Evolutionary conservation across 1,139 yeast genomes (phyloP).

Genomic region (Wickerhamomyces sp.): DNA sequence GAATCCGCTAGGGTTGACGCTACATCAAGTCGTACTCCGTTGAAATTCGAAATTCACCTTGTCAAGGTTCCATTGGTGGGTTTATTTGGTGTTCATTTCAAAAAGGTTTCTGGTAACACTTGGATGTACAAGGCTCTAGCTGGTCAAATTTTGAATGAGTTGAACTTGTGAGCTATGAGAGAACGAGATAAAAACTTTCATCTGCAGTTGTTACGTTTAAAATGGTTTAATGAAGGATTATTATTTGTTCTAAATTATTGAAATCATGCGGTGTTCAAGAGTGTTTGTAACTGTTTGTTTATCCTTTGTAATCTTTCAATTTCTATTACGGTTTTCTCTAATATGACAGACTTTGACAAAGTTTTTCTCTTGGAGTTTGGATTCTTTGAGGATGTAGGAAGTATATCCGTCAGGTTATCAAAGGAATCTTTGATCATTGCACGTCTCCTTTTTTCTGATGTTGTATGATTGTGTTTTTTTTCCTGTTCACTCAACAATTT

Average conservation of each 20-base stretch:
- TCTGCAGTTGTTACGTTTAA: too few species aligned
- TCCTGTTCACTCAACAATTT: slow-evolving; percentile 59
- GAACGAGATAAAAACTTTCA: too few species aligned
- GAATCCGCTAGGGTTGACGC: slow-evolving; percentile 1
- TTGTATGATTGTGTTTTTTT: slow-evolving; percentile 66
- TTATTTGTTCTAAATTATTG: too few species aligned
- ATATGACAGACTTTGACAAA: slow-evolving; percentile 25
- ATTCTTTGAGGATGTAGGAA: slow-evolving; percentile 24
- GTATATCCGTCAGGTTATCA: slow-evolving; percentile 34
- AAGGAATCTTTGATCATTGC: slow-evolving; percentile 63
- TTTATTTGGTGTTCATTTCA: slow-evolving; percentile 90
- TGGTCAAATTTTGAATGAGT: slow-evolving; percentile 72
- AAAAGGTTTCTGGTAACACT: slow-evolving; percentile 88
- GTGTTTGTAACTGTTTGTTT: slow-evolving; percentile 24
- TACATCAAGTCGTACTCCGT: slow-evolving; percentile 21
- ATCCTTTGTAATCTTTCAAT: slow-evolving; percentile 24
- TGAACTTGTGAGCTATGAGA: slow-evolving; percentile 66
- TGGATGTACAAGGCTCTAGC: slow-evolving; percentile 97
- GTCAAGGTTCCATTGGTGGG: slow-evolving; percentile 91
- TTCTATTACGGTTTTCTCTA: slow-evolving; percentile 29
- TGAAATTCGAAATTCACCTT: slow-evolving; percentile 86
- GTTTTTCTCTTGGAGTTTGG: slow-evolving; percentile 12
- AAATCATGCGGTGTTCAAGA: slow-evolving; percentile 6
- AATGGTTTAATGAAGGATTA: too few species aligned
- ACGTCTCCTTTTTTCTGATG: slow-evolving; percentile 73